These are phyloP conservation scores for Termitomyces sp. DNA, from an alignment of 768 basidiomycete genomes.

Conservation along the genomic window DNA sequence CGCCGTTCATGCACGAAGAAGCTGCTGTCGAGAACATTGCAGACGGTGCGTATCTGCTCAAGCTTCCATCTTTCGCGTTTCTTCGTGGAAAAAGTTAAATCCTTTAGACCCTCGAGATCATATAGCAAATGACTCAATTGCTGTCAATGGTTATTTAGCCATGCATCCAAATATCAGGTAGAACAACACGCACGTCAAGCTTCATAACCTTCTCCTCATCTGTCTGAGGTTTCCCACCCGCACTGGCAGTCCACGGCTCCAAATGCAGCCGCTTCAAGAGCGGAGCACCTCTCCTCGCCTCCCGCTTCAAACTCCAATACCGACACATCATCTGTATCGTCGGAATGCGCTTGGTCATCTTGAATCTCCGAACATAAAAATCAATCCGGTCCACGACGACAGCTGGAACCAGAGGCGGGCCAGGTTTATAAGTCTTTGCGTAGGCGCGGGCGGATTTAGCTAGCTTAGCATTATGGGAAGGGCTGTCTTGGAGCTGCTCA, in stretches of 20 bases:
- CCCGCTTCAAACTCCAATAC: conserved; percentile 98
- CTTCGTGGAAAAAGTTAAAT: conserved; percentile 61
- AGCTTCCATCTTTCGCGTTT: conserved; percentile 85
- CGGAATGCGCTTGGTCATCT: conserved; percentile 69
- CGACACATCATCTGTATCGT: conserved; percentile 77
- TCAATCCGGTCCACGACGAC: conserved; percentile 79
- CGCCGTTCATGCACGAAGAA: conserved; percentile 66
- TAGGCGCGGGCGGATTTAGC: conserved; percentile 88
- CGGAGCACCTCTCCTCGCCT: conserved; percentile 90
- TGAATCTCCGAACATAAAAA: conserved; percentile 68
- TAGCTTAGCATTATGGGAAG: conserved; percentile 36
- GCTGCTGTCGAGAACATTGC: conserved; percentile 56
- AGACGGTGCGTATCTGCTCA: conserved; percentile 61
- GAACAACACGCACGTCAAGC: conserved; percentile 58
- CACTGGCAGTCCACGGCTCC: conserved; percentile 94
- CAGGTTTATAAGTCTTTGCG: conserved; percentile 87
- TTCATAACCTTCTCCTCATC: conserved; percentile 83
- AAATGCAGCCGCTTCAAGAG: conserved; percentile 89
- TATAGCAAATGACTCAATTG: conserved; percentile 61
- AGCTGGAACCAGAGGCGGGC: conserved; percentile 87
- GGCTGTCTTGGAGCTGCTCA: conserved; percentile 38
- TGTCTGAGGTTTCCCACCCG: conserved; percentile 58
- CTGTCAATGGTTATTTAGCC: conserved; percentile 23
- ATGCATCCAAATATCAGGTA: background rate
- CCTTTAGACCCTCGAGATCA: conserved; percentile 74